Evolutionary conservation across 179 eudicot species (phyloP).

Genomic region (Carnegiea gigantea): DNA sequence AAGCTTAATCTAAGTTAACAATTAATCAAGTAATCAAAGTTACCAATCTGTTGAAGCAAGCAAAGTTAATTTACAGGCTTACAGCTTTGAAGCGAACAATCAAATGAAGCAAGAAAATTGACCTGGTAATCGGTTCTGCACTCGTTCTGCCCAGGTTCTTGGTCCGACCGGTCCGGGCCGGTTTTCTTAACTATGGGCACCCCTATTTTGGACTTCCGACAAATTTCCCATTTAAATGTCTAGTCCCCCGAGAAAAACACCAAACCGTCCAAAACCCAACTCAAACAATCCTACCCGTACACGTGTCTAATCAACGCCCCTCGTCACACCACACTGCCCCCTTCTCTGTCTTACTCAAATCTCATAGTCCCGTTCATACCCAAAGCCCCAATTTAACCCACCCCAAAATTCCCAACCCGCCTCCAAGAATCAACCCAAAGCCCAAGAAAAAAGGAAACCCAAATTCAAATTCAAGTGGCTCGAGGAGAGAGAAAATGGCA

Average conservation of each 20-base stretch:
- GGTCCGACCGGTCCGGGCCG: no score
- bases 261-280: constrained; percentile 4
- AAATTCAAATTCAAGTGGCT: neutral
- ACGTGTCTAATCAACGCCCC: neutral
- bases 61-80: no score
- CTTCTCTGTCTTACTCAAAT: neutral
- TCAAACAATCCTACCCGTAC: neutral
- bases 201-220: neutral
- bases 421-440: no score
- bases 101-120: no score
- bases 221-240: neutral
- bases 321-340: neutral
- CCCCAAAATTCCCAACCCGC: neutral
- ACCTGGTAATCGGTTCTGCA: no score
- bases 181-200: no score
- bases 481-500: constrained; percentile 22
- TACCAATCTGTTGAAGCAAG: no score
- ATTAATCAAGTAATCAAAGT: no score
- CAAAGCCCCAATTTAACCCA: neutral
- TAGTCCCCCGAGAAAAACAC: neutral
- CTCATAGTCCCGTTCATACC: neutral
- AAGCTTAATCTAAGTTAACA: no score
- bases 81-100: no score
- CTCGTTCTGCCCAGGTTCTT: no score
- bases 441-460: no score